A percentile compares a stretch with the other conserved stretches of the same genome.
Conservation (phyloP, 2,329 filamentous ascomycete species). For the Ramularia collo-cygni region DNA sequence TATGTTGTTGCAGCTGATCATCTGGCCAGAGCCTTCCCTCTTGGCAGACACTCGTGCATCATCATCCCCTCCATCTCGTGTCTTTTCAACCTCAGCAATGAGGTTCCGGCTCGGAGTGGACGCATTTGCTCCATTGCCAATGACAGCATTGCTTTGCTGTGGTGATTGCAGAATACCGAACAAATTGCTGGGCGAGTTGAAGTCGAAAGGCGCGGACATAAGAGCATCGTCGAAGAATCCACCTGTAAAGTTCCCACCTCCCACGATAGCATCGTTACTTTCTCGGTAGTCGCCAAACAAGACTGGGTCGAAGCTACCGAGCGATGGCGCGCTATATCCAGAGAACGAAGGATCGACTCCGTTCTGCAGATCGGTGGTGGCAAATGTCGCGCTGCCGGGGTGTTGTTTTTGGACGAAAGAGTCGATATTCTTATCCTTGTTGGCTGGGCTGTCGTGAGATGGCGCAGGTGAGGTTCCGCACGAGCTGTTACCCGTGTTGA, state of each 20-base stretch:
- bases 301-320: slow-evolving; percentile 80
- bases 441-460: slow-evolving; percentile 63
- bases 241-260: slow-evolving; percentile 61
- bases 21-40: slow-evolving; percentile 39
- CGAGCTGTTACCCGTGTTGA: slow-evolving; percentile 53
- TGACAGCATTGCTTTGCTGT: slow-evolving; percentile 21
- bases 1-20: slow-evolving; percentile 82
- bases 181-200: slow-evolving; percentile 70
- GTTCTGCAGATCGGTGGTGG: slow-evolving; percentile 8
- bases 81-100: slow-evolving; percentile 68
- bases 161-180: slow-evolving; percentile 44
- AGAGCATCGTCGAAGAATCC: slow-evolving; percentile 66
- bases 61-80: slow-evolving; percentile 64
- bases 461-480: slow-evolving; percentile 76
- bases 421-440: slow-evolving; percentile 33
- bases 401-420: slow-evolving; percentile 51
- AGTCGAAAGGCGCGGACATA: slow-evolving; percentile 47
- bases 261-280: slow-evolving; percentile 71
- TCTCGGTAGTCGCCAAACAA: slow-evolving; percentile 91
- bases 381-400: slow-evolving; percentile 28
- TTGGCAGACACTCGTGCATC: slow-evolving; percentile 37
- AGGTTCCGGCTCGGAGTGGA: slow-evolving; percentile 47
- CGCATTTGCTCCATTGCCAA: slow-evolving; percentile 4
- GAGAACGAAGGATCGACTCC: slow-evolving; percentile 15
- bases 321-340: slow-evolving; percentile 27